These are phyloP conservation scores for Lyophyllum semitale DNA, from an alignment of 768 basidiomycete species.

Conservation along the genomic window DNA sequence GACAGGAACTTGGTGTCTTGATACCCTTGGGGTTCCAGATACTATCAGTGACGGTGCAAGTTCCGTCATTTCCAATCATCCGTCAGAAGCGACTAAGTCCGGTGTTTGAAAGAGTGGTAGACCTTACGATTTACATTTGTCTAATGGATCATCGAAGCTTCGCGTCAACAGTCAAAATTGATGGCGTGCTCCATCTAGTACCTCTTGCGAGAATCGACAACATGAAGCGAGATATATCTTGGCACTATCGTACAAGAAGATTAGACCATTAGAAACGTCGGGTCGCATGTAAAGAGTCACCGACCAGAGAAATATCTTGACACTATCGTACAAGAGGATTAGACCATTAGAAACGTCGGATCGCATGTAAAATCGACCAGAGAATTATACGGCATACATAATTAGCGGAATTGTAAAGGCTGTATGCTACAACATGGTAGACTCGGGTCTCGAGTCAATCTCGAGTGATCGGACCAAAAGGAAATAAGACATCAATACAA, in stretches of 20 bases:
- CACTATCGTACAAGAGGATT: neutral
- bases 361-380: neutral
- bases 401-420: neutral
- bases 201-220: no score
- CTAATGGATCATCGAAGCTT: no score
- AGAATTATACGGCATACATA: neutral
- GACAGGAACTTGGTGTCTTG: conserved; percentile 9
- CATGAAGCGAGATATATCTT: no score
- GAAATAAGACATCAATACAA: neutral
- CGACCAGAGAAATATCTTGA: no score
- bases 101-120: no score
- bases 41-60: neutral
- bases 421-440: neutral
- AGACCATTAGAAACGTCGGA: neutral
- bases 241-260: neutral
- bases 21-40: neutral
- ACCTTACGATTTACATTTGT: no score
- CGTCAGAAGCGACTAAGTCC: no score
- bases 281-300: no score
- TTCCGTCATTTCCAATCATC: neutral
- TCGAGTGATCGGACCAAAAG: neutral
- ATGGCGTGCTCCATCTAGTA: no score
- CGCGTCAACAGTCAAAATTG: no score
- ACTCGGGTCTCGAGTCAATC: neutral
- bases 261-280: neutral